Conservation (phyloP, 768 basidiomycete genomes). For the Pulveroboletus sp. region DNA sequence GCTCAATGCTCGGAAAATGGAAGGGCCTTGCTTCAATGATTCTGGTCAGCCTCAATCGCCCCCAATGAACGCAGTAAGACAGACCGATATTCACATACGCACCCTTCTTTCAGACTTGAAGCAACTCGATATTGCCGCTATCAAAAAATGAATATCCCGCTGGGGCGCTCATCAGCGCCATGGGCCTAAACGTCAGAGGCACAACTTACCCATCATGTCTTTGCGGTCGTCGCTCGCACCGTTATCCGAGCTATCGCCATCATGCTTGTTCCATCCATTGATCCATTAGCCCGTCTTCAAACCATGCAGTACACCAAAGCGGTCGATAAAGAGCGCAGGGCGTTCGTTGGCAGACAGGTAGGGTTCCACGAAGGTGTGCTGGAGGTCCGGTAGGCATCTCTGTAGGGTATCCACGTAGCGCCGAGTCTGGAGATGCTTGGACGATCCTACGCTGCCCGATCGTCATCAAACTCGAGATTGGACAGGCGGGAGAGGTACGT, state of each 20-base stretch:
- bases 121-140: slow-evolving; percentile 68
- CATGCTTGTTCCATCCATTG: slow-evolving; percentile 43
- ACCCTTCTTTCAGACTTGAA: no score
- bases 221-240: slow-evolving; percentile 42
- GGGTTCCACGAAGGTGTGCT: slow-evolving; percentile 74
- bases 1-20: slow-evolving; percentile 36
- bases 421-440: slow-evolving; percentile 92
- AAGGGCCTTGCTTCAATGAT: slow-evolving; percentile 32
- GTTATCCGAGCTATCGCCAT: slow-evolving; percentile 39
- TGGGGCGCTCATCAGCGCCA: slow-evolving; percentile 23
- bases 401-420: slow-evolving; percentile 86
- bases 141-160: slow-evolving; percentile 88
- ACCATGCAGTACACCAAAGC: slow-evolving; percentile 68
- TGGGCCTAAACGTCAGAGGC: neutral
- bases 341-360: slow-evolving; percentile 94
- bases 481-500: no score
- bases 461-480: no score
- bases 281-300: slow-evolving; percentile 75
- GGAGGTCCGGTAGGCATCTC: slow-evolving; percentile 78
- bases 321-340: slow-evolving; percentile 78
- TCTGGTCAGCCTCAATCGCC: slow-evolving; percentile 7
- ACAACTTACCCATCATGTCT: no score
- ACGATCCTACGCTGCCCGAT: no score
- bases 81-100: slow-evolving; percentile 63
- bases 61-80: slow-evolving; percentile 23